Conservation (phyloP, 108 stramenopile genomes). For the Discostella pseudostelligera region DNA sequence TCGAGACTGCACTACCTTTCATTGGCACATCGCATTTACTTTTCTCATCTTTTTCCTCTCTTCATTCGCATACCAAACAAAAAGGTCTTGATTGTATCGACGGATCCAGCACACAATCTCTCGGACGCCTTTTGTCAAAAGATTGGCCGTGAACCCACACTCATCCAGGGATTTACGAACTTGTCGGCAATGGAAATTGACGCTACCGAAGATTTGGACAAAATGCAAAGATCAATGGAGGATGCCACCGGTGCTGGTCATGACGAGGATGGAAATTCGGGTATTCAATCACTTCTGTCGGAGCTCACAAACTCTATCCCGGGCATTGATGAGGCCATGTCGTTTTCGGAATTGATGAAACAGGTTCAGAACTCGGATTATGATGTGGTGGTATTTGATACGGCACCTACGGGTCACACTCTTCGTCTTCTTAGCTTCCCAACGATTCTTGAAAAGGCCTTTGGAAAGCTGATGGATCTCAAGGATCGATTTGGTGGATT, state of each 20-base stretch:
- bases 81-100: constrained; percentile 92
- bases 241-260: constrained; percentile 61
- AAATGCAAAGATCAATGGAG: constrained; percentile 77
- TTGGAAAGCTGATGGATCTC: constrained; percentile 95
- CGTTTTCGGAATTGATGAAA: constrained; percentile 97
- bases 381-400: constrained; percentile 97
- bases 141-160: constrained; percentile 96
- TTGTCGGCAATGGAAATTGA: constrained; percentile 97
- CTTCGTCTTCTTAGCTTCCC: constrained; percentile 95
- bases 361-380: constrained; percentile 95
- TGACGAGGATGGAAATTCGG: constrained; percentile 64
- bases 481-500: constrained; percentile 96
- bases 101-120: constrained; percentile 99
- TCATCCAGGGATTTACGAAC: constrained; percentile 96
- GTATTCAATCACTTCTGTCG: constrained; percentile 82
- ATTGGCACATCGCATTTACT: not conserved
- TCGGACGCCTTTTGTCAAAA: constrained; percentile 99
- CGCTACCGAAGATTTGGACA: constrained; percentile 90
- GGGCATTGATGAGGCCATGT: constrained; percentile 99
- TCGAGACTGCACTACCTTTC: no score
- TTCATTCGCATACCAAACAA: not conserved
- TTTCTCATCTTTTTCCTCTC: not conserved
- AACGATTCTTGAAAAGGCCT: constrained; percentile 94
- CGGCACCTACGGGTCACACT: constrained; percentile 99
- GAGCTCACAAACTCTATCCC: constrained; percentile 95